Conservation (phyloP, 768 basidiomycete genomes). For the Lactarius sanguifluus region DNA sequence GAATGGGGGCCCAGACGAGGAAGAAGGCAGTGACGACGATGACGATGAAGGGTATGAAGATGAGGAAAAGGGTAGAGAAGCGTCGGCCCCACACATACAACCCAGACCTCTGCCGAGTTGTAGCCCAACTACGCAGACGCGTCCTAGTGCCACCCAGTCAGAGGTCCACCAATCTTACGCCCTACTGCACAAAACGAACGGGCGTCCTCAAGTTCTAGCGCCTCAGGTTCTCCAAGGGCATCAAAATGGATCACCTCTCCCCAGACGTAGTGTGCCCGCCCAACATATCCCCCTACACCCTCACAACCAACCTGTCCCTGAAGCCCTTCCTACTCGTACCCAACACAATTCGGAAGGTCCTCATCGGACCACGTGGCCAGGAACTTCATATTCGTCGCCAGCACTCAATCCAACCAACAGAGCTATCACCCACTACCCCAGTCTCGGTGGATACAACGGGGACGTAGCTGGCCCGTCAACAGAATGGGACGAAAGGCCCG, state of each 20-base stretch:
- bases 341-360: not conserved
- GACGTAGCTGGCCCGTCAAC: not conserved
- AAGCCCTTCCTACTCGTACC: not conserved
- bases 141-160: not conserved
- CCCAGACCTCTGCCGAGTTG: not conserved
- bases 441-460: not conserved
- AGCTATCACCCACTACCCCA: not conserved
- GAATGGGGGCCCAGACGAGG: not conserved
- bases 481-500: constrained; percentile 14
- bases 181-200: not conserved
- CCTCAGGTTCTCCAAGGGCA: not conserved
- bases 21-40: not conserved
- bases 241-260: not conserved
- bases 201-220: not conserved
- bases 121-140: not conserved
- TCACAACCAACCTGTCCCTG: not conserved
- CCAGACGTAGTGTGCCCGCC: not conserved
- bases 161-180: constrained; percentile 1
- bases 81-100: not conserved
- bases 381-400: not conserved
- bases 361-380: constrained; percentile 15
- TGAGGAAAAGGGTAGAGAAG: not conserved
- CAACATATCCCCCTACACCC: not conserved
- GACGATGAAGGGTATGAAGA: not conserved
- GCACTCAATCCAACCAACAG: not conserved